Evolutionary conservation across 2,329 filamentous ascomycete species (phyloP), one percentile per base, ranked within the genome.

Genomic region (Diaporthe velutina): DNA sequence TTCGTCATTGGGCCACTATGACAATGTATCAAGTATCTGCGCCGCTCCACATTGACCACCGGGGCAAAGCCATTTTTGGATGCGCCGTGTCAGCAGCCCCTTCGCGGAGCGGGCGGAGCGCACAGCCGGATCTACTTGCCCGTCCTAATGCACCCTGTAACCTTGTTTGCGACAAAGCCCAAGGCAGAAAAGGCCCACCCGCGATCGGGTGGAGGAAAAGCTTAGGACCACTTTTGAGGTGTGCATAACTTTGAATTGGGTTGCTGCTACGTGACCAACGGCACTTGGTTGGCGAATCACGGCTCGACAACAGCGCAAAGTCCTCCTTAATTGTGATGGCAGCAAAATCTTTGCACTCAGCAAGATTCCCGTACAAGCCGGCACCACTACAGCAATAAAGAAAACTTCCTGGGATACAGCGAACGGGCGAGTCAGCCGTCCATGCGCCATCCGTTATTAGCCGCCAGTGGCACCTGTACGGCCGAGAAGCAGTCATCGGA

Each of bases 211-310:
- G 64, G 64, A 52, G 22, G 30, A 35, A 67, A 67, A 67, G 45
- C 45, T 52, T 52, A 52, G 64, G 8, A 19, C 30, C 30, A 28
- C 28, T 52, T 22, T 25, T 8, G 9, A 40, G 64, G 22, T 33
- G 38, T 19, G 30, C 64, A 50, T 25, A 67, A 67, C 28, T 67
- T 67, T 52, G 45, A 67, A 25, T 67, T 67, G 64, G 64, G 42
- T 67, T 33, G n/a, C 33, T 67, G 64, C 64, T 67, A 67, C 64
- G 64, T 67, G 64, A 67, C 25, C 45, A 52, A 28, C 64, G 45
- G 45, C 45, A 67, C 64, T 67, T 52, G 19, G 13, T 50, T 40
- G 22, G 33, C 64, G 45, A 67, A 52, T 67, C 64, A 67, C 9
- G n/a, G 33, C 64, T 28, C 45, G 45, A 67, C 45, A 28, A n/a